Base-by-base conservation (phyloP, 805 yeast species). In the Starmerella sp. region DNA sequence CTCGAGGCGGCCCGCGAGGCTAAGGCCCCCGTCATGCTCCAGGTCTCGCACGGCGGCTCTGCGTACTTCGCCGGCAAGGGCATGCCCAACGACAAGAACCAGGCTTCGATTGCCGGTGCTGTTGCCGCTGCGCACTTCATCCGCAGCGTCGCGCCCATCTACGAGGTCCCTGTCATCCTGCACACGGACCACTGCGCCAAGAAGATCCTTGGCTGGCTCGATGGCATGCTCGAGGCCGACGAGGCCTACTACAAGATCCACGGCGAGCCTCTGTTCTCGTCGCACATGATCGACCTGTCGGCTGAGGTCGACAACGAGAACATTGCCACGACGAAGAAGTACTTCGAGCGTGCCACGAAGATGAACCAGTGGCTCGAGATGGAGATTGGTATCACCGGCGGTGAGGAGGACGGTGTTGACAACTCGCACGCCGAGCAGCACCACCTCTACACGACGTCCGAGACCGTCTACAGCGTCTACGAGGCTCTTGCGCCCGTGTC, bases 371-470 rank as follows among this genome's bases (percentile, higher is more conserved):
- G 93, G 93, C 82, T 93, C 72, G 98, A 93, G 82, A 93, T 93
- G 98, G 98, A 93, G 81, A 93, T 93, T 72, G 98, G 98, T 83
- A 93, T 93, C 83, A 93, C 98, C 73, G 98, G 98, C 78, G 98
- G 98, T 84, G 98, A 93, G 80, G 98, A 93, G 78, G 98, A 93
- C 72, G 98, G 98, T 83, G 98, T 93, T 69, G 93, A 93, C 84
- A 93, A 93, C 82, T 95, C 91, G 76, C 79, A 82, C 73, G 96
- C 87, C 64, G 89, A 86, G 61, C 73, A 85, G 62, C 49, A 46
- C 49, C 49, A 34, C 38, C 78, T 93, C 68, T 93, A 91, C 86
- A 93, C 98, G 66, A 81, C 83, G 67, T 88, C 98, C 67, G 96
- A 86, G 77, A 91, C 96, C 65, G 96, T 93, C 54, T 93, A 72